phyloP scores from a whole-genome alignment of 169 alveolate species.

The Plasmodium vinckei region DNA sequence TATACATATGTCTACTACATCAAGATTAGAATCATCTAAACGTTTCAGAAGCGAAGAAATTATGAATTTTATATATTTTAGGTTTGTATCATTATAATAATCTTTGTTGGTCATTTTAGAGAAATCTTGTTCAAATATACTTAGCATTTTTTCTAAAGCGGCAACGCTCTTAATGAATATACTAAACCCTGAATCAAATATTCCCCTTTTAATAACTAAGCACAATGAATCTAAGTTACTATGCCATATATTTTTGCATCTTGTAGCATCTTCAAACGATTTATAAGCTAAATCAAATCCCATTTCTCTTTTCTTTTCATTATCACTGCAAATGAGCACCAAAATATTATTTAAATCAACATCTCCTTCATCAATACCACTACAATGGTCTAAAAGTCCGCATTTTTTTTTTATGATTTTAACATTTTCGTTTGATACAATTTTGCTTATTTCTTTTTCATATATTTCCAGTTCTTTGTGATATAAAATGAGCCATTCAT shows the following conservation, averaged over 20 bases:
- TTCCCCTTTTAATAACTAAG: conserved; percentile 64
- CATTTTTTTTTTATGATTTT: conserved; percentile 55
- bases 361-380: conserved; percentile 22
- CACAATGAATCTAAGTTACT: conserved; percentile 73
- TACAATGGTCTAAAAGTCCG: conserved; percentile 34
- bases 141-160: conserved; percentile 59
- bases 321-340: conserved; percentile 56
- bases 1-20: conserved; percentile 64
- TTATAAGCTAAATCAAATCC: conserved; percentile 67
- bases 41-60: conserved; percentile 74
- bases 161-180: conserved; percentile 69
- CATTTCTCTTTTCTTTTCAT: conserved; percentile 67
- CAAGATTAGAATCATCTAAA: conserved; percentile 72
- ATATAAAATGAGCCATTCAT: conserved; percentile 66
- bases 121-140: conserved; percentile 38
- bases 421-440: conserved; percentile 68
- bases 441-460: conserved; percentile 71
- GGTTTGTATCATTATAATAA: conserved; percentile 19
- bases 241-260: conserved; percentile 35
- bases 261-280: conserved; percentile 62
- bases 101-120: conserved; percentile 17
- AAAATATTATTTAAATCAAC: conserved; percentile 49
- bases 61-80: conserved; percentile 53
- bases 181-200: conserved; percentile 55
- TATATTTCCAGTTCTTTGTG: conserved; percentile 69